These are phyloP conservation scores for Endothia cerciana DNA, from an alignment of 2,329 filamentous ascomycete species.

Conservation along the genomic window DNA sequence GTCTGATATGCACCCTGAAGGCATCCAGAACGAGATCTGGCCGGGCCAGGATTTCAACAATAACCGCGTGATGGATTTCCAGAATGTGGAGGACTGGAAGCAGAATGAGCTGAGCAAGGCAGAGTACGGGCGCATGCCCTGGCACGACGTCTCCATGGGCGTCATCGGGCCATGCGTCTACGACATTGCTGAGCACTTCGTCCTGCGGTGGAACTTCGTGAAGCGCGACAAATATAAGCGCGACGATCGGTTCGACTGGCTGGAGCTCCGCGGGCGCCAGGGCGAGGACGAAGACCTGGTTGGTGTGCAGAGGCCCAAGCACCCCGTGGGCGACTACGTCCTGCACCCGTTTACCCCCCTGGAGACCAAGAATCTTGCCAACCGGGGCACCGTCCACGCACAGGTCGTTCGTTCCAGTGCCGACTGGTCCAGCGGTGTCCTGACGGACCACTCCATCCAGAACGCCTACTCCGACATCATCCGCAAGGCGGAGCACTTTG, in stretches of 20 bases:
- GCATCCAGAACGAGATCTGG: constrained; percentile 82
- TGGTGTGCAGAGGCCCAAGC: constrained; percentile 84
- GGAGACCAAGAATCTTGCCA: constrained; percentile 63
- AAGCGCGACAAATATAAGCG: constrained; percentile 99
- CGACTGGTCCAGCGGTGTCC: constrained; percentile 92
- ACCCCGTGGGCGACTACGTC: constrained; percentile 86
- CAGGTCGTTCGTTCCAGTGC: constrained; percentile 88
- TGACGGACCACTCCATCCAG: constrained; percentile 83
- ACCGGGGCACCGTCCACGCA: constrained; percentile 75
- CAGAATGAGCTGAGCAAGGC: constrained; percentile 89
- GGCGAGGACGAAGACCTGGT: constrained; percentile 83
- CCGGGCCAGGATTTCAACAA: constrained; percentile 99
- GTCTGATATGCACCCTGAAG: constrained; percentile 84
- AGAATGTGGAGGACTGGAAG: constrained; percentile 90
- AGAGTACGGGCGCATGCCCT: constrained; percentile 94
- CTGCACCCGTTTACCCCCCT: constrained; percentile 77
- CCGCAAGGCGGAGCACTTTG: constrained; percentile 82
- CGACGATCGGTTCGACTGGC: constrained; percentile 81
- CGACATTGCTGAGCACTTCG: constrained; percentile 94
- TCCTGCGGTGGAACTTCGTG: constrained; percentile 93
- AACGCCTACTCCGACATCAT: constrained; percentile 88
- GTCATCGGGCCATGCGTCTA: constrained; percentile 87
- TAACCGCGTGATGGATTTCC: constrained; percentile 93
- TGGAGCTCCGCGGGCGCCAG: constrained; percentile 75
- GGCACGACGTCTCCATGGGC: constrained; percentile 95